Percentiles rank a stretch among this genome's conserved stretches.
phyloP scores from a whole-genome alignment of 2,329 filamentous ascomycete species.

The Aspergillus sp. region DNA sequence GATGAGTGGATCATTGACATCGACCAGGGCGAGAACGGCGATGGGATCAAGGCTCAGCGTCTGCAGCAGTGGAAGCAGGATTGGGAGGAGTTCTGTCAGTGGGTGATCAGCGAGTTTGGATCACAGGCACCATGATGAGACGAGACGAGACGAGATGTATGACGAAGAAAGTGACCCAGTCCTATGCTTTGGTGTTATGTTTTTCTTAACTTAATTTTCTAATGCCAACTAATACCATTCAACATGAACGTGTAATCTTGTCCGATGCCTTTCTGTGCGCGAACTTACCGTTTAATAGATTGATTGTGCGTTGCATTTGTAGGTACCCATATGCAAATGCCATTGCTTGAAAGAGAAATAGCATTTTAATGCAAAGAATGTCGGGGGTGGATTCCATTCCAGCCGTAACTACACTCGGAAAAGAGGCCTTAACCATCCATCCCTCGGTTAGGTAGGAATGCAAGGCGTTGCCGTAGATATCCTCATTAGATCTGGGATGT shows the following conservation, averaged over 20 bases:
- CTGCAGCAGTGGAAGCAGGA: conserved; percentile 73
- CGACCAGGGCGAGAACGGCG: conserved; percentile 68
- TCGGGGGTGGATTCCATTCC: no score
- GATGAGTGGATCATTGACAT: conserved; percentile 72
- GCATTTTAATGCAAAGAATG: no score
- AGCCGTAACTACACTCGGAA: no score
- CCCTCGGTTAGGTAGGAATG: no score
- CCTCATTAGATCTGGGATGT: no score
- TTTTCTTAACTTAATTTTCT: background rate
- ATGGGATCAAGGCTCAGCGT: conserved; percentile 66
- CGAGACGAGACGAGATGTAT: background rate
- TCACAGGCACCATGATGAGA: background rate
- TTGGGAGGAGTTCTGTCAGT: conserved; percentile 86
- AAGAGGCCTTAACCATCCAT: no score
- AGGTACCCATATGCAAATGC: no score
- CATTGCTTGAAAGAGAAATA: no score
- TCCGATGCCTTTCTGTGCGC: no score
- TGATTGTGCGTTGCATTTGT: no score
- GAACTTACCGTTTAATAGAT: no score
- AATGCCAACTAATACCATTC: background rate
- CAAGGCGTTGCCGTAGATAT: no score
- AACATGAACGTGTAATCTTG: background rate
- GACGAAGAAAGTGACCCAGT: background rate
- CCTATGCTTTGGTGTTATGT: background rate
- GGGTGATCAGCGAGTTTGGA: conserved; percentile 61